phyloP scores from a whole-genome alignment of 1,284 basidiomycete species.

The Xerocomus amazonicus region DNA sequence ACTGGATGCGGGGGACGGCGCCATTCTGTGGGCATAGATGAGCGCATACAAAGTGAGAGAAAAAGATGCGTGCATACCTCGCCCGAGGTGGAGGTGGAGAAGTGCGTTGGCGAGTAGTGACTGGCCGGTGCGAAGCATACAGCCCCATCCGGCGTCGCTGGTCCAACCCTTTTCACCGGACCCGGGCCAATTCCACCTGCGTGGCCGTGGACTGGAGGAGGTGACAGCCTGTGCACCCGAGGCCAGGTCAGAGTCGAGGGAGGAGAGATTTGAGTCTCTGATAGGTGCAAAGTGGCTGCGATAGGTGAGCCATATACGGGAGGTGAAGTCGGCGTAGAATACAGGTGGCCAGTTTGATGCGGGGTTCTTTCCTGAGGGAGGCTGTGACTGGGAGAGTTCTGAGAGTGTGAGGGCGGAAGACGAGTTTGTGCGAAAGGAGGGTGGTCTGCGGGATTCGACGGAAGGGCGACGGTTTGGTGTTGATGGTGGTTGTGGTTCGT shows the following conservation, averaged over 20 bases:
- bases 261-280: slow-evolving; percentile 59
- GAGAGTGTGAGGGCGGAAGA: slow-evolving; percentile 41
- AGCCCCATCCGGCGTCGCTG: slow-evolving; percentile 97
- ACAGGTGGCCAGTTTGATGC: slow-evolving; percentile 67
- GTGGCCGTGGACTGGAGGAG: slow-evolving; percentile 36
- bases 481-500: slow-evolving; percentile 50
- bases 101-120: slow-evolving; percentile 89
- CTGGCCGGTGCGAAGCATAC: slow-evolving; percentile 96
- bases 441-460: slow-evolving; percentile 36
- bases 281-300: slow-evolving; percentile 87
- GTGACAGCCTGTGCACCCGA: slow-evolving; percentile 21
- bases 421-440: slow-evolving; percentile 47
- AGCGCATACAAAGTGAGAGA: slow-evolving; percentile 2
- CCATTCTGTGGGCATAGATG: slow-evolving; percentile 60
- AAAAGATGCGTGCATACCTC: slow-evolving; percentile 55
- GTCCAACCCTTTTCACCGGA: slow-evolving; percentile 77
- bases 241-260: slow-evolving; percentile 40
- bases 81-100: slow-evolving; percentile 77
- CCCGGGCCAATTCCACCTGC: slow-evolving; percentile 48
- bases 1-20: slow-evolving; percentile 63
- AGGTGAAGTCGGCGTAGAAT: slow-evolving; percentile 90
- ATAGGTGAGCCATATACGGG: slow-evolving; percentile 88
- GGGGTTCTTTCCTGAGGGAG: slow-evolving; percentile 41
- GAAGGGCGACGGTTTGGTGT: slow-evolving; percentile 27
- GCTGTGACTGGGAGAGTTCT: slow-evolving; percentile 39